A percentile compares a stretch with the other conserved stretches of the same genome.
Evolutionary conservation across 805 yeast species (phyloP).

Genomic region (Pichia rugopelliculosa): DNA sequence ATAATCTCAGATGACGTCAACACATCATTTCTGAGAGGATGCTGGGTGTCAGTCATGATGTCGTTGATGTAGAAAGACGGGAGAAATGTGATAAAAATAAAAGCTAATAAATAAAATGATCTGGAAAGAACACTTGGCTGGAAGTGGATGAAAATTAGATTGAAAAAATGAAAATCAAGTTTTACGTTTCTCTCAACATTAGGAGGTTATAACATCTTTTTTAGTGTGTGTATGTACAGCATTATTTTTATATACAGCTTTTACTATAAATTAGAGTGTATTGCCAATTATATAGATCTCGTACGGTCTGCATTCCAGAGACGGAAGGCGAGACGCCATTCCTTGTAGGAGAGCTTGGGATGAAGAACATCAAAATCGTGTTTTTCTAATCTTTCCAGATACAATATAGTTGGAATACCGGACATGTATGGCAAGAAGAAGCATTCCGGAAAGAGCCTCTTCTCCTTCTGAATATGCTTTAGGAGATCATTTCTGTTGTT

Average conservation of each 20-base stretch:
- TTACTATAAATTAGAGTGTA: too few relatives aligned
- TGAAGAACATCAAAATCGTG: constrained; percentile 55
- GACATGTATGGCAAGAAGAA: constrained; percentile 61
- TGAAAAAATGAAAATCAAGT: background rate
- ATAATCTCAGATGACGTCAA: constrained; percentile 19
- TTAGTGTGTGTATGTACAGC: too few relatives aligned
- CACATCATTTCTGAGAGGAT: background rate
- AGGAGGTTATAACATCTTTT: too few relatives aligned
- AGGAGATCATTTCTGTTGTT: constrained; percentile 22
- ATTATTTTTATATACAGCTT: background rate
- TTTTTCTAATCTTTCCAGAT: constrained; percentile 52
- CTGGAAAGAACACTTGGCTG: background rate
- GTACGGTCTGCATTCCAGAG: constrained; percentile 39
- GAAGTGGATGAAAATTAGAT: background rate
- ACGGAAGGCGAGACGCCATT: constrained; percentile 62
- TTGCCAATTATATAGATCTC: background rate
- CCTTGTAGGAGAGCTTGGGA: constrained; percentile 38
- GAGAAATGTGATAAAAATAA: background rate
- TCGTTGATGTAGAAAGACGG: background rate
- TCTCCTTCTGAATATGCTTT: constrained; percentile 21
- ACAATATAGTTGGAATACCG: constrained; percentile 57
- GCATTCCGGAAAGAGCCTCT: constrained; percentile 47
- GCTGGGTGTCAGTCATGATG: background rate
- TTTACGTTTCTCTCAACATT: background rate
- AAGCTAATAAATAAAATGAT: background rate